These are phyloP conservation scores for Microbotryum violaceum DNA, from an alignment of 1,284 basidiomycete genomes.

Conservation along the genomic window DNA sequence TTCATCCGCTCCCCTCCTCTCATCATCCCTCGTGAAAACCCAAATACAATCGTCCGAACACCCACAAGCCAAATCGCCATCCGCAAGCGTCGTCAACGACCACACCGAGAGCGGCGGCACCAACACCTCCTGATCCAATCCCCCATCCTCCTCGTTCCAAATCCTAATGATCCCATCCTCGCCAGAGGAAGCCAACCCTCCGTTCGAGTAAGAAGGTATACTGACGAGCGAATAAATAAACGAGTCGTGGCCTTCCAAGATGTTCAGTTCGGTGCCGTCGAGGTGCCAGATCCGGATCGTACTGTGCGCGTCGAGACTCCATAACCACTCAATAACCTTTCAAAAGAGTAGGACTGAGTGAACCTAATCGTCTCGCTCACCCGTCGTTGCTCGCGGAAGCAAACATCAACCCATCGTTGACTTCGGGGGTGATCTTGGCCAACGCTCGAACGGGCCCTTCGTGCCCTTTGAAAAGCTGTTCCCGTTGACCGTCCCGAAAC, in stretches of 20 bases:
- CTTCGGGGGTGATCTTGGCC: conserved; percentile 45
- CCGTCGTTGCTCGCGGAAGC: conserved; percentile 93
- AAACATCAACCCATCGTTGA: conserved; percentile 58
- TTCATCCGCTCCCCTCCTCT: conserved; percentile 58
- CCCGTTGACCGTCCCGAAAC: conserved; percentile 57
- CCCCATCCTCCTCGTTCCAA: conserved; percentile 72
- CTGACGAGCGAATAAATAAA: conserved; percentile 87
- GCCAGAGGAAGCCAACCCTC: conserved; percentile 73
- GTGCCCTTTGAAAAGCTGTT: conserved; percentile 62
- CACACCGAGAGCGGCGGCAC: conserved; percentile 89
- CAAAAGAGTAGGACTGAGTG: background rate
- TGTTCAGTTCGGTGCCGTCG: conserved; percentile 61
- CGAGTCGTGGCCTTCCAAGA: conserved; percentile 82
- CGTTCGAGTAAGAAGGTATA: conserved; percentile 50
- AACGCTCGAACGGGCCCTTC: conserved; percentile 82
- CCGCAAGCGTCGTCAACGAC: conserved; percentile 74
- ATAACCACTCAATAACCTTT: background rate
- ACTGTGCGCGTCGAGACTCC: conserved; percentile 44
- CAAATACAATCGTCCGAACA: conserved; percentile 80
- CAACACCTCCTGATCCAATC: conserved; percentile 73
- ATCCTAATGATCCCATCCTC: conserved; percentile 91
- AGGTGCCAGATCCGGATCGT: conserved; percentile 86
- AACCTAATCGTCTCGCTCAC: conserved; percentile 45
- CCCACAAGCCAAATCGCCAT: conserved; percentile 83
- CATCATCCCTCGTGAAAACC: conserved; percentile 69